Evolutionary conservation across 106 monocot genomes (phyloP).

Genomic region (Allium fistulosum): DNA sequence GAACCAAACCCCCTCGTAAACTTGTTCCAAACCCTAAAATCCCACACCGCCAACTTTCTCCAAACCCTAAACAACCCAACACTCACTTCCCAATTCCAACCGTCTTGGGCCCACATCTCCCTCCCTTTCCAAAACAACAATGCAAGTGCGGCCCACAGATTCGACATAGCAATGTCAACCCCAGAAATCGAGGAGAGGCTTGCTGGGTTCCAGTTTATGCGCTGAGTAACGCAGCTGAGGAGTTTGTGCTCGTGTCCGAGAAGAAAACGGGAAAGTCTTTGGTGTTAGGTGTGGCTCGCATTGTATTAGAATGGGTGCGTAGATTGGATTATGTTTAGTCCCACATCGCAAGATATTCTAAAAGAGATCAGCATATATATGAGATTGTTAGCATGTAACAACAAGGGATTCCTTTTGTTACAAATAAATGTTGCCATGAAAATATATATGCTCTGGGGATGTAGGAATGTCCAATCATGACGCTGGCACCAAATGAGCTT

Average conservation of each 20-base stretch:
- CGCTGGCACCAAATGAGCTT: too few relatives aligned
- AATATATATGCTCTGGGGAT: too few relatives aligned
- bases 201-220: slow-evolving; percentile 85
- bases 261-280: slow-evolving; percentile 46
- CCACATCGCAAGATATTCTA: too few relatives aligned
- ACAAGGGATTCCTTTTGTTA: too few relatives aligned
- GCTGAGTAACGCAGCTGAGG: slow-evolving; percentile 58
- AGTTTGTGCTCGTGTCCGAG: slow-evolving; percentile 82
- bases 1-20: not conserved
- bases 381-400: too few relatives aligned
- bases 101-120: slow-evolving; percentile 17
- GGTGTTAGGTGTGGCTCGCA: too few relatives aligned
- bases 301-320: too few relatives aligned
- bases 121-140: not conserved
- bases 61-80: not conserved
- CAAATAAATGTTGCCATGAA: too few relatives aligned
- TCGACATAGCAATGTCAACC: slow-evolving; percentile 25
- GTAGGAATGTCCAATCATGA: too few relatives aligned
- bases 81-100: not conserved
- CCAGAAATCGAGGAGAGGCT: slow-evolving; percentile 57
- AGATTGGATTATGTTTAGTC: too few relatives aligned
- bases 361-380: too few relatives aligned
- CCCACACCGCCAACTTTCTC: slow-evolving; percentile 3
- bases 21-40: slow-evolving; percentile 1
- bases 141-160: slow-evolving; percentile 2